A percentile compares a stretch with the other conserved stretches of the same genome.
phyloP scores from a whole-genome alignment of 257 asterid genomes.

The Fraxinus excelsior region DNA sequence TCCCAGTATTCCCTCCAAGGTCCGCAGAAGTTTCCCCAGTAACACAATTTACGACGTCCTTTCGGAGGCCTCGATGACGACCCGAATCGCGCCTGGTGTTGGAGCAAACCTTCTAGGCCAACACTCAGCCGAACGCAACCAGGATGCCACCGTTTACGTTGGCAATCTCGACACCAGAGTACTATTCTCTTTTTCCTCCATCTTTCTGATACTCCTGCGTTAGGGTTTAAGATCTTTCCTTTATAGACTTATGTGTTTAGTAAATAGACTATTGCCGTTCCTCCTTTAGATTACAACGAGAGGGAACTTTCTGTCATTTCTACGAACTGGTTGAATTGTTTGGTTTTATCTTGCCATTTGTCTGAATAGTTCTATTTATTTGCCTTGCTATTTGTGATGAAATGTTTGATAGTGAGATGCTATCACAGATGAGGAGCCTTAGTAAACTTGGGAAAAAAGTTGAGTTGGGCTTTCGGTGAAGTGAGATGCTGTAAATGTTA shows the following conservation, averaged over 20 bases:
- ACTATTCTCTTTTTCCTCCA: neutral
- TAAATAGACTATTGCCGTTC: neutral
- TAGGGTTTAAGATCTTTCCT: slow-evolving; percentile 18
- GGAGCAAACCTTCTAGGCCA: slow-evolving; percentile 95
- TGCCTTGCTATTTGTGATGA: neutral
- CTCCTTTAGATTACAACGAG: neutral
- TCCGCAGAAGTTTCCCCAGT: neutral
- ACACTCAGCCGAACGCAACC: slow-evolving; percentile 97
- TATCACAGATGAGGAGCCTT: neutral
- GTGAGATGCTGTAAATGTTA: neutral
- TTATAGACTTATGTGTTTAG: slow-evolving; percentile 10
- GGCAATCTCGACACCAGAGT: slow-evolving; percentile 87
- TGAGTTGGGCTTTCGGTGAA: neutral
- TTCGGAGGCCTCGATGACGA: slow-evolving; percentile 47
- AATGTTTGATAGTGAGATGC: neutral
- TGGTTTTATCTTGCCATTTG: neutral
- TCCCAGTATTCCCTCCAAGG: too few relatives aligned
- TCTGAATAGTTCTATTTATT: neutral
- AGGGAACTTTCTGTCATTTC: neutral
- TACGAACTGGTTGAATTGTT: neutral
- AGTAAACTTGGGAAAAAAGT: neutral
- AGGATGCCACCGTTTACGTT: slow-evolving; percentile 92
- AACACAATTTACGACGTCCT: neutral
- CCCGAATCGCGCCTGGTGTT: slow-evolving; percentile 92
- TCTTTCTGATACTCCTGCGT: neutral